phyloP scores from a whole-genome alignment of 2,329 filamentous ascomycete genomes.

The Paramyrothecium sp. region DNA sequence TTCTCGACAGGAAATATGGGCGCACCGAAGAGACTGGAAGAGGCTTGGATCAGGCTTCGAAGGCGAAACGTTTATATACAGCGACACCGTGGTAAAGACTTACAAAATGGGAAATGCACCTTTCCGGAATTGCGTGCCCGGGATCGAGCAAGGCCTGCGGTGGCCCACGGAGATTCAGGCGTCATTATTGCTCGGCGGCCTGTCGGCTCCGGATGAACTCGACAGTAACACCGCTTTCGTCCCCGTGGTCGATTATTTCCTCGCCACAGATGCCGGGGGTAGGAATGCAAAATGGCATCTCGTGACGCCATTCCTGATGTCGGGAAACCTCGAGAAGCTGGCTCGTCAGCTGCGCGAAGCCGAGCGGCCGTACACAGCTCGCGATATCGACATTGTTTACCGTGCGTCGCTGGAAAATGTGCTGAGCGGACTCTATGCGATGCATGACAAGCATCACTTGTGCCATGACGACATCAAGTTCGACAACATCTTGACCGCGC shows the following conservation, averaged over 20 bases:
- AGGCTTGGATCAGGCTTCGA: slow-evolving; percentile 25
- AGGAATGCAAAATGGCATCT: slow-evolving; percentile 22
- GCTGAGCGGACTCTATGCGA: slow-evolving; percentile 18
- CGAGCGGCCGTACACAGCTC: slow-evolving; percentile 10
- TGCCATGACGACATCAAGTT: slow-evolving; percentile 32
- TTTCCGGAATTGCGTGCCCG: slow-evolving; percentile 28
- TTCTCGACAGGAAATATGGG: slow-evolving; percentile 13
- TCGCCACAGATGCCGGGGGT: slow-evolving; percentile 10
- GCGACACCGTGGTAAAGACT: slow-evolving; percentile 26
- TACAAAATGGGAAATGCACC: slow-evolving; percentile 22
- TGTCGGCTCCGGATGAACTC: slow-evolving; percentile 1
- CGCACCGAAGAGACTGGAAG: slow-evolving; percentile 21
- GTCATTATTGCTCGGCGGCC: slow-evolving; percentile 25
- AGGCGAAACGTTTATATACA: slow-evolving; percentile 25
- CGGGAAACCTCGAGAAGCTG: slow-evolving; percentile 22
- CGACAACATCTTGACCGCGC: slow-evolving; percentile 26
- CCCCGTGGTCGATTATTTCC: slow-evolving; percentile 27
- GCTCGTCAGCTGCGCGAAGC: slow-evolving; percentile 17
- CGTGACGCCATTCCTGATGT: slow-evolving; percentile 21
- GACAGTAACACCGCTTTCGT: slow-evolving; percentile 17
- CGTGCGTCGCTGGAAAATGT: slow-evolving; percentile 25
- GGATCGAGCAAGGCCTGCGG: slow-evolving; percentile 4
- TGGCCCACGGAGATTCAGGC: slow-evolving; percentile 31
- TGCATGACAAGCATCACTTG: slow-evolving; percentile 20
- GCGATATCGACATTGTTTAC: slow-evolving; percentile 25